Percentiles rank a stretch among this genome's conserved stretches.
phyloP scores from a whole-genome alignment of 441 rosid species.

The Gossypium davidsonii region DNA sequence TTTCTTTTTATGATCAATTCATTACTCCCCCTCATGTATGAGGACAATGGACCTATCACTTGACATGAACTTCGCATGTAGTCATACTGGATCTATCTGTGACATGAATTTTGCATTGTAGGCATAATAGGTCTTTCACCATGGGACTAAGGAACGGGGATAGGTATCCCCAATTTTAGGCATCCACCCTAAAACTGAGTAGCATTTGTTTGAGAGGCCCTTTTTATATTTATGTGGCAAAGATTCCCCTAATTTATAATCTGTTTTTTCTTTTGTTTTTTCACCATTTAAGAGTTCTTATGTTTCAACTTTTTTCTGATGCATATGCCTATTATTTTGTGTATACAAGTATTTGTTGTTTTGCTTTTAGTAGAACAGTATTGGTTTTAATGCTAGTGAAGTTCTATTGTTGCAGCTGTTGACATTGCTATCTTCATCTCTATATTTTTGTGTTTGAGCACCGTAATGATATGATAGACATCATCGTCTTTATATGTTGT shows the following conservation, averaged over 20 bases:
- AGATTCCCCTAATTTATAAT: not conserved
- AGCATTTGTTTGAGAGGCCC: not conserved
- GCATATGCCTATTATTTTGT: not conserved
- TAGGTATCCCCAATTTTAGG: not conserved
- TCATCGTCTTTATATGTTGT: not conserved
- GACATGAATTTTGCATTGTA: not conserved
- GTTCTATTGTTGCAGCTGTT: conserved; percentile 1
- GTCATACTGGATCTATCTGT: not conserved
- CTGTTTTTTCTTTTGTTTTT: not conserved
- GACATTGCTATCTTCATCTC: not conserved
- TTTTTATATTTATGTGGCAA: not conserved
- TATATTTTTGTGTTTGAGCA: not conserved
- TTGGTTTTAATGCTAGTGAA: not conserved
- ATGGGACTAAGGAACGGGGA: not conserved
- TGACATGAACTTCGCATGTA: not conserved
- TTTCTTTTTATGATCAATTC: not conserved
- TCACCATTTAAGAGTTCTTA: not conserved
- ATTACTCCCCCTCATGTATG: not conserved
- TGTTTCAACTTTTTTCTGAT: not conserved
- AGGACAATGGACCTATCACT: not conserved
- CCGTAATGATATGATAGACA: not conserved
- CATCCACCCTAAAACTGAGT: not conserved
- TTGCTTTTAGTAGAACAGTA: not conserved
- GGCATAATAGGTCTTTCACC: not conserved
- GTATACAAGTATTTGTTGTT: not conserved